Conservation (phyloP, 2,329 filamentous ascomycete genomes). For the Lecanicillium sp. region DNA sequence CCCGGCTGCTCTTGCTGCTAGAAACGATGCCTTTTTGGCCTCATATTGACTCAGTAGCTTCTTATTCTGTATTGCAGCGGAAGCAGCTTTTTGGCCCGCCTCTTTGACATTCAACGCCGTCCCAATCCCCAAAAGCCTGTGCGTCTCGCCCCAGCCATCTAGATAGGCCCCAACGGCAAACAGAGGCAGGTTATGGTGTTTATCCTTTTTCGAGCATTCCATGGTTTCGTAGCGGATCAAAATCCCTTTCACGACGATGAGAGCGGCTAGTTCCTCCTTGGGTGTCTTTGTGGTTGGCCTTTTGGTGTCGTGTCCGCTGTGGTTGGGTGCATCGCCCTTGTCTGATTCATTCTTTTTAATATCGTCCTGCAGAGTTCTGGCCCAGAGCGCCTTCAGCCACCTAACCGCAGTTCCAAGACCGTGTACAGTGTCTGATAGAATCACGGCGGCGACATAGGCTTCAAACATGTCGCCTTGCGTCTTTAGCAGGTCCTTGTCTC, state of each 20-base stretch:
- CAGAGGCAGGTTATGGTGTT: constrained; percentile 43
- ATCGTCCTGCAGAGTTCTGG: constrained; percentile 50
- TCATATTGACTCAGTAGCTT: constrained; percentile 48
- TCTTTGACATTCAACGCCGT: constrained; percentile 60
- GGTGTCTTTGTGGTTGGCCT: constrained; percentile 10
- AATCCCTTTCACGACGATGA: constrained; percentile 49
- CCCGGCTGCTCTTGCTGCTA: constrained; percentile 21
- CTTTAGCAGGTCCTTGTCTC: constrained; percentile 55
- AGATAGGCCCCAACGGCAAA: constrained; percentile 59
- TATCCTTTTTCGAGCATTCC: constrained; percentile 42
- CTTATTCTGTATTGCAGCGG: constrained; percentile 56
- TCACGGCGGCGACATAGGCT: constrained; percentile 74
- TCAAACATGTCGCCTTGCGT: constrained; percentile 84
- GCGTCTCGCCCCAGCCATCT: constrained; percentile 59
- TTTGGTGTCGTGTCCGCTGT: constrained; percentile 5
- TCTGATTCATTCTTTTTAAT: constrained; percentile 35
- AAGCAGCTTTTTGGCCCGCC: constrained; percentile 60
- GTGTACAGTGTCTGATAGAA: constrained; percentile 56
- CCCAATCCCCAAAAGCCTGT: constrained; percentile 55
- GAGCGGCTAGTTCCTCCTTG: constrained; percentile 22
- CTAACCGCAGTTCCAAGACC: constrained; percentile 54
- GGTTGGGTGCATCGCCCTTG: constrained; percentile 12
- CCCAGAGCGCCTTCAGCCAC: constrained; percentile 75
- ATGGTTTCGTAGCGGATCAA: constrained; percentile 55
- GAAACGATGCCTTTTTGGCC: constrained; percentile 38